These are phyloP conservation scores for Penicillium egyptiacum DNA, from an alignment of 495 filamentous ascomycete species.

Conservation along the genomic window DNA sequence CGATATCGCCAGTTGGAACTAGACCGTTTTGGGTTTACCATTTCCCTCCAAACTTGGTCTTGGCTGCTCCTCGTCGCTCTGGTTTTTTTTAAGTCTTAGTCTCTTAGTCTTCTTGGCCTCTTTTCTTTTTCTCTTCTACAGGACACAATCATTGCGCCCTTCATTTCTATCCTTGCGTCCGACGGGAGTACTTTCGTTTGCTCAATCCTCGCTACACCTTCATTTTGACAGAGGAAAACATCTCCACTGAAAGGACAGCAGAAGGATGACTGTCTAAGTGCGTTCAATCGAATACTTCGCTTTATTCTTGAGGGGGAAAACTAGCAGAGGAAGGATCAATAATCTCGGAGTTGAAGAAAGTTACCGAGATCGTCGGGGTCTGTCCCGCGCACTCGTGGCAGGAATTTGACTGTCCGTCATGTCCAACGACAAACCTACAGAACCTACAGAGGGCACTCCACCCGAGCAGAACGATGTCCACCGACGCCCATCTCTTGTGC, in stretches of 20 bases:
- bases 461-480: conserved; percentile 16
- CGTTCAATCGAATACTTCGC: neutral
- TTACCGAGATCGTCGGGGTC: conserved; percentile 18
- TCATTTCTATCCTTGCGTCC: conserved; percentile 8
- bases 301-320: neutral
- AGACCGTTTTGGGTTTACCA: conserved; percentile 13
- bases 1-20: neutral
- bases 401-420: conserved; percentile 23
- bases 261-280: neutral
- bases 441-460: conserved; percentile 5
- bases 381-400: conserved; percentile 17
- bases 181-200: conserved; percentile 6
- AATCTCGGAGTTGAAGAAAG: conserved; percentile 2
- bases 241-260: neutral
- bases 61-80: neutral
- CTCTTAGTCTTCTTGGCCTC: neutral
- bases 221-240: conserved; percentile 8
- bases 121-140: neutral
- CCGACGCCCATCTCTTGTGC: conserved; percentile 31
- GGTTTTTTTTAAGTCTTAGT: neutral
- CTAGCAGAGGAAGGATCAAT: neutral
- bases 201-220: conserved; percentile 5
- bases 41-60: conserved; percentile 6
- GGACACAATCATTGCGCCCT: conserved; percentile 1
- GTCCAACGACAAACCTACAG: conserved; percentile 28